Base-by-base conservation (phyloP, 202 grass and related monocot species). In the Setaria viridis region DNA sequence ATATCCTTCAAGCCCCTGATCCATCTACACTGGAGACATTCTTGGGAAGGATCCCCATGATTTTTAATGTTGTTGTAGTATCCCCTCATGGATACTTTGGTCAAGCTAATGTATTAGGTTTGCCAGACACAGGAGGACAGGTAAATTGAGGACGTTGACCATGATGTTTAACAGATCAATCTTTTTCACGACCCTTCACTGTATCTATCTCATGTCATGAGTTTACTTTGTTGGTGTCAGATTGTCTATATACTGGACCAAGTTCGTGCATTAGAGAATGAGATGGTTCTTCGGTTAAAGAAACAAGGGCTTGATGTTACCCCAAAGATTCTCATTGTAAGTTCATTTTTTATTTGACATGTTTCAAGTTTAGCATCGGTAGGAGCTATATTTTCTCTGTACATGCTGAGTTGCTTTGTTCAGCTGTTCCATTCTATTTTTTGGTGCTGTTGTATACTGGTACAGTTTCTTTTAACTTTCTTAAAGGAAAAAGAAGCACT, bases 201-300 rank as follows among this genome's bases (percentile, higher is more conserved):
- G 11, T 63, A 63, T 63, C 1, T 41, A 68, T 89, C 9, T 76
- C 55, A 66, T 82, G 8, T 50, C 25, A 66, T 56, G 74, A 66
- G 12, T 63, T 62, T 71, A 60, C 20, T 76, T 10, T 78, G 53
- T 2, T 56, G 34, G 21, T 79, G 32, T 81, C 77, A 99, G 97
- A 60, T 99, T 86, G 97, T 99, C 63, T 99, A 99, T 90, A 99
- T 99, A 91, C 76, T 99, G 87, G 97, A 99, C 67, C 97, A 99
- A 93, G 97, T 99, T 63, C 90, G 97, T 91, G 93, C 97, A n/a
- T 50, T 99, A 83, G 97, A 99, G 85, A 90, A 88, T 83, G 97
- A 99, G 77, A 96, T 99, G 97, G 35, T 99, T 90, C 66, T 99
- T 35, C 92, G 97, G 80, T 91, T 99, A 60, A 85, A 94, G 82